Evolutionary conservation across 768 basidiomycete species (phyloP).

Genomic region (Boletus sp.): DNA sequence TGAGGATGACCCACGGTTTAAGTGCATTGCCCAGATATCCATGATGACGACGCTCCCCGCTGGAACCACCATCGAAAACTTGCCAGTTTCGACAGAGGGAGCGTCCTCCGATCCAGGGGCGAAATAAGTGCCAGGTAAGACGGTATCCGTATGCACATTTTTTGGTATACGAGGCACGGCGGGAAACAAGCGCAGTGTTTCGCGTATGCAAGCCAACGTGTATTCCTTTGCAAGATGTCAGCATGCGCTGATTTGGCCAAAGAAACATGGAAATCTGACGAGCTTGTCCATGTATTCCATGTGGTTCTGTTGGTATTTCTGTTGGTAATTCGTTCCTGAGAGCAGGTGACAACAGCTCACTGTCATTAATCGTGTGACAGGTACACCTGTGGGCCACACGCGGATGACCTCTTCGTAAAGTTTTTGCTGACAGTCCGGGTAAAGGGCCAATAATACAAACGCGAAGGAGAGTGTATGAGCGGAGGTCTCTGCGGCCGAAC

Average conservation of each 20-base stretch:
- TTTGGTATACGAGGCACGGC: slow-evolving; percentile 37
- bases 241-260: background rate
- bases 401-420: slow-evolving; percentile 40
- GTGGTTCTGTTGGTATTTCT: slow-evolving; percentile 32
- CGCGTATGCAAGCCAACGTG: slow-evolving; percentile 42
- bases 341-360: slow-evolving; percentile 22
- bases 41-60: slow-evolving; percentile 39
- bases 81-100: slow-evolving; percentile 23
- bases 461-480: slow-evolving; percentile 46
- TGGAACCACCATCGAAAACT: slow-evolving; percentile 36
- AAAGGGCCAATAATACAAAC: slow-evolving; percentile 44
- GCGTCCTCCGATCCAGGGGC: slow-evolving; percentile 17
- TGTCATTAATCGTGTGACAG: slow-evolving; percentile 23
- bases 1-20: slow-evolving; percentile 39
- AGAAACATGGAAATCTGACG: slow-evolving; percentile 22
- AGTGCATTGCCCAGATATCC: slow-evolving; percentile 44
- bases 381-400: slow-evolving; percentile 40
- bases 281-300: slow-evolving; percentile 39
- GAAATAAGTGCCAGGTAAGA: slow-evolving; percentile 37
- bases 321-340: background rate
- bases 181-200: slow-evolving; percentile 46
- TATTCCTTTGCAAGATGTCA: slow-evolving; percentile 37
- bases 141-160: slow-evolving; percentile 34
- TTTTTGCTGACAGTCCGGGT: slow-evolving; percentile 49
- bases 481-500: slow-evolving; percentile 41